Percentiles rank a stretch among this genome's conserved stretches.
Conservation (phyloP, 768 basidiomycete species). For the Suillus cothurnatus region DNA sequence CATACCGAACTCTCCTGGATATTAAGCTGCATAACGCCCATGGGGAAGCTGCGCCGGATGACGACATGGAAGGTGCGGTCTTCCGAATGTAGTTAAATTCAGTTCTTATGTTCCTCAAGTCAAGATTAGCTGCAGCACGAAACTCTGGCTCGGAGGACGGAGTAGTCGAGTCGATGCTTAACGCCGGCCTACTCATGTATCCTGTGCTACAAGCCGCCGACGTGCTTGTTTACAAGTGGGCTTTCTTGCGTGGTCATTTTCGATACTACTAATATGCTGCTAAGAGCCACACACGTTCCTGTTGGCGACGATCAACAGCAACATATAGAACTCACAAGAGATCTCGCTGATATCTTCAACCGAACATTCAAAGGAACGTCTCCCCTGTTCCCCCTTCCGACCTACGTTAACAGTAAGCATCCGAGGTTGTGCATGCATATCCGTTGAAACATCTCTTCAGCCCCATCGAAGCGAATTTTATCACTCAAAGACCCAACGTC, state of each 20-base stretch:
- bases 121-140: slow-evolving; percentile 70
- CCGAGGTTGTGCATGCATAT: neutral
- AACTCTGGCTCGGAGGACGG: slow-evolving; percentile 77
- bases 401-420: slow-evolving; percentile 69
- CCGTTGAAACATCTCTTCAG: slow-evolving; percentile 39
- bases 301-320: slow-evolving; percentile 97
- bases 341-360: slow-evolving; percentile 85
- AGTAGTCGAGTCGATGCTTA: slow-evolving; percentile 79
- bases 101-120: slow-evolving; percentile 42
- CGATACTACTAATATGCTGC: neutral
- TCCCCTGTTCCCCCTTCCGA: slow-evolving; percentile 71
- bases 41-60: slow-evolving; percentile 86
- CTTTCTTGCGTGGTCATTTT: neutral
- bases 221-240: slow-evolving; percentile 81
- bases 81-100: too few species aligned
- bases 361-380: slow-evolving; percentile 51
- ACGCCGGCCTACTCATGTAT: slow-evolving; percentile 88
- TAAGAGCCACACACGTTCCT: slow-evolving; percentile 88
- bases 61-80: slow-evolving; percentile 90
- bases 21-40: slow-evolving; percentile 78
- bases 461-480: slow-evolving; percentile 77
- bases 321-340: slow-evolving; percentile 87
- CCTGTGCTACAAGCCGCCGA: slow-evolving; percentile 95
- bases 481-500: slow-evolving; percentile 82
- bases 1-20: slow-evolving; percentile 93